These are phyloP conservation scores for Pythium sp. DNA, from an alignment of 352 stramenopile species.

Conservation along the genomic window DNA sequence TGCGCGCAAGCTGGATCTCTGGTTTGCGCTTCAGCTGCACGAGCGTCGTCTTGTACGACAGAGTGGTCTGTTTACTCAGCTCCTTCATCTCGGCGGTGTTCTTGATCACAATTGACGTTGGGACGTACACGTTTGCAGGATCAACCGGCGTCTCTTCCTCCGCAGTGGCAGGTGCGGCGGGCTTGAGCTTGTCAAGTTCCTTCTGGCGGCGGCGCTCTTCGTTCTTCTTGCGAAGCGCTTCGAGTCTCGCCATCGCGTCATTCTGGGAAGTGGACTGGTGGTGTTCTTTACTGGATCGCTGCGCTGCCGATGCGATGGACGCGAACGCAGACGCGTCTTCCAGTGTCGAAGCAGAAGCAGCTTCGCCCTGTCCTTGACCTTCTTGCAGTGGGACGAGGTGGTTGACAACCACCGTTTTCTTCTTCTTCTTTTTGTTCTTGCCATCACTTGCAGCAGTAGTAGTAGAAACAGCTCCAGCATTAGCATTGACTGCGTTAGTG, in stretches of 20 bases:
- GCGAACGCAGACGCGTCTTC: neutral
- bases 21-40: slow-evolving; percentile 75
- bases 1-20: slow-evolving; percentile 88
- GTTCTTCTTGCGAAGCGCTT: slow-evolving; percentile 76
- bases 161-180: slow-evolving; percentile 3
- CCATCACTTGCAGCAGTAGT: neutral
- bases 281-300: neutral
- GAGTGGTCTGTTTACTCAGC: slow-evolving; percentile 41
- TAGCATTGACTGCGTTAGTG: neutral
- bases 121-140: slow-evolving; percentile 51
- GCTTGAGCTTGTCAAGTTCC: slow-evolving; percentile 22
- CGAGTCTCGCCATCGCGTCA: slow-evolving; percentile 63
- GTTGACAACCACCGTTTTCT: slow-evolving; percentile 24
- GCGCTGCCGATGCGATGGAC: neutral
- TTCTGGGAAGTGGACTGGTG: slow-evolving; percentile 51
- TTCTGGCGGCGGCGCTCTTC: slow-evolving; percentile 60
- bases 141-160: slow-evolving; percentile 27
- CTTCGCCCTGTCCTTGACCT: slow-evolving; percentile 3
- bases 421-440: slow-evolving; percentile 27
- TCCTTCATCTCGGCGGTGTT: slow-evolving; percentile 54
- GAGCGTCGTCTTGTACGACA: slow-evolving; percentile 69
- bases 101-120: slow-evolving; percentile 68
- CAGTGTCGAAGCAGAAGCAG: neutral
- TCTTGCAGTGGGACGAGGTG: slow-evolving; percentile 30
- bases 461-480: neutral